These are phyloP conservation scores for Chloris gayana DNA, from an alignment of 176 grass and related monocot genomes.

Conservation along the genomic window DNA sequence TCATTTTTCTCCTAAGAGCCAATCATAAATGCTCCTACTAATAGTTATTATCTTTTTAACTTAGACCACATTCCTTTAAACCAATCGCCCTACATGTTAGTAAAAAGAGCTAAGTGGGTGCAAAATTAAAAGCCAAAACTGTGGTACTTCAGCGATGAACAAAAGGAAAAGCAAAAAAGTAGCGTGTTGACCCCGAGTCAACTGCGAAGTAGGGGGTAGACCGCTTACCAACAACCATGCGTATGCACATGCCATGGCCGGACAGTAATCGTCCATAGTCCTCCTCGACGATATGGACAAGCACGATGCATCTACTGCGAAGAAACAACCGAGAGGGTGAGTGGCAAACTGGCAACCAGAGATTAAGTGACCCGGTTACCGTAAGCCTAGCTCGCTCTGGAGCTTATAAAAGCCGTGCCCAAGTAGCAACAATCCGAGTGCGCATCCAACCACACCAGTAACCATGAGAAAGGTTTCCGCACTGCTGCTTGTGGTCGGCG, in stretches of 20 bases:
- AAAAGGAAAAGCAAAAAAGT: neutral
- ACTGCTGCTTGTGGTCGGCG: neutral
- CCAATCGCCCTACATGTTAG: too few relatives aligned
- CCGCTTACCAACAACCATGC: neutral
- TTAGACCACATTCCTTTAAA: too few relatives aligned
- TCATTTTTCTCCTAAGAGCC: too few relatives aligned
- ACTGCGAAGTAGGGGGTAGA: neutral
- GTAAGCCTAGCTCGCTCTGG: neutral
- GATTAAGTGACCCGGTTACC: neutral
- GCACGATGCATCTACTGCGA: neutral
- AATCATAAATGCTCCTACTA: too few relatives aligned
- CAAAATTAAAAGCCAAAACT: too few relatives aligned
- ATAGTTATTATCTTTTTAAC: too few relatives aligned
- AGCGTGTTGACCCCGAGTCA: conserved; percentile 10
- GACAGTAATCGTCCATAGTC: neutral
- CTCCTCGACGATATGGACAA: neutral
- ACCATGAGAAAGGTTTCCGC: neutral
- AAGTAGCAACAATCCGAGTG: neutral
- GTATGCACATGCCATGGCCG: neutral
- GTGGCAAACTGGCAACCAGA: neutral
- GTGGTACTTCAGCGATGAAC: too few relatives aligned
- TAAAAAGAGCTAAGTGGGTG: too few relatives aligned
- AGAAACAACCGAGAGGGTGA: neutral
- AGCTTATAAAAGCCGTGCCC: neutral
- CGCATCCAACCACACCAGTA: too few relatives aligned